A percentile compares a stretch with the other conserved stretches of the same genome.
Conservation (phyloP, 2,329 filamentous ascomycete genomes). For the Epicoccum sorghinum region DNA sequence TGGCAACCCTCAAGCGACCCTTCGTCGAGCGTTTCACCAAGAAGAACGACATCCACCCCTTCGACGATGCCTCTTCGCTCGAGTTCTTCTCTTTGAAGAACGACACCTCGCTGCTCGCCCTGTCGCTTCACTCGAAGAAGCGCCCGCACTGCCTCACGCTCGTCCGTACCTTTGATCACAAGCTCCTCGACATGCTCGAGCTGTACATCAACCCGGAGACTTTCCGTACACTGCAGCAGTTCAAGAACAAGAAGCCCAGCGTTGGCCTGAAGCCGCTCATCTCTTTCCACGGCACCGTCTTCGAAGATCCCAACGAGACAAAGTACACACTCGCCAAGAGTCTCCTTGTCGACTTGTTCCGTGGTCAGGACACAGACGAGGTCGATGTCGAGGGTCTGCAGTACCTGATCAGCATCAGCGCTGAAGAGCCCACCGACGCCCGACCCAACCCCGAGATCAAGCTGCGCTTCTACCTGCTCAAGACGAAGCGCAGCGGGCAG, state of each 20-base stretch:
- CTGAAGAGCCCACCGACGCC: slow-evolving; percentile 61
- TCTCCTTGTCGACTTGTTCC: slow-evolving; percentile 89
- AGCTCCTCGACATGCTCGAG: slow-evolving; percentile 94
- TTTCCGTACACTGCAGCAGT: slow-evolving; percentile 73
- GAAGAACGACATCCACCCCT: slow-evolving; percentile 95
- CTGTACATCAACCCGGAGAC: slow-evolving; percentile 77
- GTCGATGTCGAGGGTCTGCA: slow-evolving; percentile 95
- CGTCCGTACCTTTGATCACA: slow-evolving; percentile 80
- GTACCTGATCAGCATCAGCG: slow-evolving; percentile 83
- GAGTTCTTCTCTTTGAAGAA: slow-evolving; percentile 98
- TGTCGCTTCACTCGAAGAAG: slow-evolving; percentile 89
- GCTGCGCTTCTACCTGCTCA: slow-evolving; percentile 82
- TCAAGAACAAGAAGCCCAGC: slow-evolving; percentile 68
- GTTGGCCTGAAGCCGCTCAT: slow-evolving; percentile 88
- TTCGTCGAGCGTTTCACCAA: slow-evolving; percentile 91
- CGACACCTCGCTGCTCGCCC: slow-evolving; percentile 84
- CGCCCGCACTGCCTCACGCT: slow-evolving; percentile 89
- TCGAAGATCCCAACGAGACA: slow-evolving; percentile 79
- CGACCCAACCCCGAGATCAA: slow-evolving; percentile 57
- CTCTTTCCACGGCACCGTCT: slow-evolving; percentile 86
- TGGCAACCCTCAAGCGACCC: slow-evolving; percentile 83
- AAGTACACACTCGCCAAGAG: slow-evolving; percentile 87
- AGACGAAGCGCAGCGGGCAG: slow-evolving; percentile 84
- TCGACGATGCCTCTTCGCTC: slow-evolving; percentile 84
- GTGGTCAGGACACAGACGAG: slow-evolving; percentile 77